phyloP scores from a whole-genome alignment of 176 grass and related monocot species.

The Oryza officinalis region DNA sequence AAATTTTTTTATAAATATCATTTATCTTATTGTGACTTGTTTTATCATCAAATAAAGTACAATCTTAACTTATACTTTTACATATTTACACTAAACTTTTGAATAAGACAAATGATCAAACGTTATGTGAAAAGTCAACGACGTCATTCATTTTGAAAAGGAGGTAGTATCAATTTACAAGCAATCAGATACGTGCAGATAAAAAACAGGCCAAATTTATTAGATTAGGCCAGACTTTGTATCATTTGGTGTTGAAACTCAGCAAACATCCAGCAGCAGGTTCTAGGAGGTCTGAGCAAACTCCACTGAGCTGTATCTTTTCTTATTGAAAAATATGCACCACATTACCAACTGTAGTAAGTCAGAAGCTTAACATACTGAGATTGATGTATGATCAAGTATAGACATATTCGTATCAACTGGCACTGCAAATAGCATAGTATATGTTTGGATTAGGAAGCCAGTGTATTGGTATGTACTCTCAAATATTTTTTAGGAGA shows the following conservation, averaged over 20 bases:
- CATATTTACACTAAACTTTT: too few relatives aligned
- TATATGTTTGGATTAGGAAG: neutral
- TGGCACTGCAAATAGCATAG: neutral
- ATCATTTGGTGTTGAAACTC: neutral
- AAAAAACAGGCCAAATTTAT: neutral
- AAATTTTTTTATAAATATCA: too few relatives aligned
- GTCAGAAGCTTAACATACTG: neutral
- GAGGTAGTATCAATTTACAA: neutral
- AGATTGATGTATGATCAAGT: neutral
- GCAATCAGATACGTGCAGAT: neutral
- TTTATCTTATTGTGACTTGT: too few relatives aligned
- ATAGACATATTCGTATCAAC: neutral
- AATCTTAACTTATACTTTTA: too few relatives aligned
- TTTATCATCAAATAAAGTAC: too few relatives aligned
- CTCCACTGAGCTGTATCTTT: neutral
- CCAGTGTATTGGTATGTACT: neutral
- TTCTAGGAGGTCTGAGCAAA: neutral
- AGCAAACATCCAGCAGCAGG: neutral
- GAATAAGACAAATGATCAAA: too few relatives aligned
- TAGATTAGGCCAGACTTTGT: neutral
- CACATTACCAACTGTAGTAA: neutral
- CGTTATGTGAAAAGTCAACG: too few relatives aligned
- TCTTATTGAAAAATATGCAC: neutral
- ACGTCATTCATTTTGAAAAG: too few relatives aligned
- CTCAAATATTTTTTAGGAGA: neutral